Evolutionary conservation across 805 yeast species (phyloP), one percentile per base, ranked within the genome.

Genomic region (Kuraishia molischiana): DNA sequence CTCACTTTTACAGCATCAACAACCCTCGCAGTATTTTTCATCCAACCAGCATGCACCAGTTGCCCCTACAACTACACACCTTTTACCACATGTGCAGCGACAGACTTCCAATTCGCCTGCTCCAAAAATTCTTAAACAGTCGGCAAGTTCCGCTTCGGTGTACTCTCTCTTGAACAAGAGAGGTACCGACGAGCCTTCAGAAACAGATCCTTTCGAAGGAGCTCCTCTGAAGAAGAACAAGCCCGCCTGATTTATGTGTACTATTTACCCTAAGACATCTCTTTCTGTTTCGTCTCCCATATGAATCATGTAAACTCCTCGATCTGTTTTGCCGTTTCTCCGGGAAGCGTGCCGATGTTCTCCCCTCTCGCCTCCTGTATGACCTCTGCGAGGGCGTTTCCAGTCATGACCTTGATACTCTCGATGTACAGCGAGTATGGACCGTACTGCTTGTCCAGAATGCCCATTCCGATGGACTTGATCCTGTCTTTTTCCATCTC

Each of bases 401-500:
- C 82, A 6, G 74, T 69, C 61, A 77, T 68, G 21, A 75, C 86
- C 52, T 79, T 82, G 41, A 85, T 68, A 72, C 81, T 78, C 47
- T 82, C 92, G 31, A 85, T 59, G 42, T 80, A 72, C 42, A 85
- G 64, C 31, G 72, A 66, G 54, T 67, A 85, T 2, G 89, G 86
- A 0, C 95, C 95, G 47, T 75, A 79, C 53, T 77, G 80, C 39
- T 79, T 72, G 54, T 85, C 95, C 35, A 82, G 67, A 32, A 85
- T 69, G 6, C 95, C 92, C 24, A 85, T 59, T 2, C 95, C 95
- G 15, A 85, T 62, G 3, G 89, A 79, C 48, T 77, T 76, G 37
- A 85, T 74, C 44, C 74, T 73, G 17, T 72, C 64, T 48, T 72
- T 74, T 53, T 84, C 81, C 54, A 85, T 62, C 24, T 64, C 66